Conservation (phyloP, 345 rosid genomes). For the Kandelia obovata region DNA sequence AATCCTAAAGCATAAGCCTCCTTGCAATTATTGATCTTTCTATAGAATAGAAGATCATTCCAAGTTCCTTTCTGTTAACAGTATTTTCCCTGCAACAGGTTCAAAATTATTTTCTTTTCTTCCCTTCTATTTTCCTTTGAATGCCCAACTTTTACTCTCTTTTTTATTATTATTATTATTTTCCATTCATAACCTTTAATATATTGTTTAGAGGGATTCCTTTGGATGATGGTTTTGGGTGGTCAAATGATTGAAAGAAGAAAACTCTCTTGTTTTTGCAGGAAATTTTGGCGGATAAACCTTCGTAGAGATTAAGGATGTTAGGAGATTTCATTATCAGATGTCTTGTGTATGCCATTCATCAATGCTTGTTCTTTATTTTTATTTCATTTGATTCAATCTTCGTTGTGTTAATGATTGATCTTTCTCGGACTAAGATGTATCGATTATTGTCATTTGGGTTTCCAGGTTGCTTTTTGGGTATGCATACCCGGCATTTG, state of each 20-base stretch:
- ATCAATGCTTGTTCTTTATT: background rate
- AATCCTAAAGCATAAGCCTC: background rate
- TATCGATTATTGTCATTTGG: background rate
- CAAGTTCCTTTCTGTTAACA: background rate
- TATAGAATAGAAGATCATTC: too few relatives aligned
- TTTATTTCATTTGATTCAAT: background rate
- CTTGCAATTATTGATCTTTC: too few relatives aligned
- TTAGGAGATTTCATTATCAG: conserved; percentile 65
- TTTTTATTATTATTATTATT: background rate
- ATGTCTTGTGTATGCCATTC: conserved; percentile 47
- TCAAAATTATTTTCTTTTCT: background rate
- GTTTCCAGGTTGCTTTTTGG: conserved; percentile 67
- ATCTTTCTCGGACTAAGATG: conserved; percentile 1
- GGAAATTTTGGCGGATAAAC: conserved; percentile 20
- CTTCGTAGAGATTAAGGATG: conserved; percentile 38
- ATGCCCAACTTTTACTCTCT: background rate
- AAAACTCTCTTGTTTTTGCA: conserved; percentile 9
- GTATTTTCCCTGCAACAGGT: background rate
- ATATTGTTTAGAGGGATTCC: background rate
- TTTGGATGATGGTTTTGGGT: background rate
- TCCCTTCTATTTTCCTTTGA: background rate
- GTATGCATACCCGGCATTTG: conserved; percentile 88
- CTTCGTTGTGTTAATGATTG: background rate
- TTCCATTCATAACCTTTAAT: background rate
- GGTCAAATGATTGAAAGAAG: too few relatives aligned